Evolutionary conservation across 2,329 filamentous ascomycete species (phyloP).

Genomic region (Rutstroemia sp.): DNA sequence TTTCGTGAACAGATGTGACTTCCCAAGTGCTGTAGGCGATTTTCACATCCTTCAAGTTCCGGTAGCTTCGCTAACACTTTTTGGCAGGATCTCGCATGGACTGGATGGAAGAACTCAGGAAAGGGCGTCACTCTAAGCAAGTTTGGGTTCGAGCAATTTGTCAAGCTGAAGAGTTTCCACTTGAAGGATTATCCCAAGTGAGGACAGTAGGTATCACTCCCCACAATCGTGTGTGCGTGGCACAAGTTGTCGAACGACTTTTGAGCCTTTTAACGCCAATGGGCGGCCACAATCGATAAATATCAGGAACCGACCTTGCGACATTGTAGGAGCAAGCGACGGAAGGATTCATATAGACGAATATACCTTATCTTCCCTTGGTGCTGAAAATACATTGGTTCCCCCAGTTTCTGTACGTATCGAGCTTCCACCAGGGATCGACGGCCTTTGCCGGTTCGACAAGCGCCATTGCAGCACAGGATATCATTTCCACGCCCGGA

Average conservation of each 20-base stretch:
- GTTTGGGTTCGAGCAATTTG: conserved; percentile 92
- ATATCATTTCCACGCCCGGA: not conserved
- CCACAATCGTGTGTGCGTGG: conserved; percentile 4
- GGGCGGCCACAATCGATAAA: conserved; percentile 7
- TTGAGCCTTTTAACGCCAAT: conserved; percentile 2
- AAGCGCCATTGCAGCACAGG: conserved; percentile 1
- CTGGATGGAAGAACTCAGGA: conserved; percentile 95
- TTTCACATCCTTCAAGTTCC: not conserved
- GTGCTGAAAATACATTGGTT: not conserved
- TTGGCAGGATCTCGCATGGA: conserved; percentile 81
- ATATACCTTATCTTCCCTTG: not conserved
- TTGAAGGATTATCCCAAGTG: conserved; percentile 69
- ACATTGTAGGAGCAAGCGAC: conserved; percentile 2
- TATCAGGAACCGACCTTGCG: not conserved
- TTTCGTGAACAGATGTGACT: conserved; percentile 93
- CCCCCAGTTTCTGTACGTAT: conserved; percentile 1
- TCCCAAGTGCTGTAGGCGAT: conserved; percentile 72
- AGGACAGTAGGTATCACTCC: conserved; percentile 4
- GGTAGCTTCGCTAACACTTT: conserved; percentile 21
- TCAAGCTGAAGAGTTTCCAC: conserved; percentile 94
- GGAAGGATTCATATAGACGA: conserved; percentile 8
- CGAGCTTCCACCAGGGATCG: conserved; percentile 4
- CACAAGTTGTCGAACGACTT: conserved; percentile 8
- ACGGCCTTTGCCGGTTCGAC: conserved; percentile 7
- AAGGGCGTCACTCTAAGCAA: conserved; percentile 83